Evolutionary conservation across 345 rosid genomes (phyloP), one percentile per base, ranked within the genome.

Genomic region (Eucalyptus sp.): DNA sequence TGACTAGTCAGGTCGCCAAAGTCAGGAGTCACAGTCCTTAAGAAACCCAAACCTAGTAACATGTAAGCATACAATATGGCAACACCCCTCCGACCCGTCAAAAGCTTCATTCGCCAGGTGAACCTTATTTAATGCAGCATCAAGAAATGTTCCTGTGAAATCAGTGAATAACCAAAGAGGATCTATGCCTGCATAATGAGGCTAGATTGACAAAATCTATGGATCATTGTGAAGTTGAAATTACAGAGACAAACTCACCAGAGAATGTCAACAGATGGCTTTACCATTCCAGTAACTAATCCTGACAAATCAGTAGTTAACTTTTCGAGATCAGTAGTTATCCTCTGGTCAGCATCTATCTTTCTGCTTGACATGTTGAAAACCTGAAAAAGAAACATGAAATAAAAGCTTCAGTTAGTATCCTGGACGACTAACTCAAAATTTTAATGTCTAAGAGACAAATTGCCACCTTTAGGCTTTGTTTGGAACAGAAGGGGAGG

Each of bases 91-190:
- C 44, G 96, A 87, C 99, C 99, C 62, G 98, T 97, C 94, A 98
- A 91, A 58, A 94, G 94, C 96, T 95, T 97, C 99, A 98, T 98
- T 93, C 99, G 97, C 99, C 99, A 98, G 76, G 99, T 96, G 91
- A 98, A 97, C 99, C 99, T 98, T 87, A 88, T 62, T 90, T 81
- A 89, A 88, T 88, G 86, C 90, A 89, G 68, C 88, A 87, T 66
- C 44, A 24, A 33, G 17, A 58, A 41, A 51, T 25, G 62, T 22
- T 50, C 44, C 41, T 37, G 87, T 51, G 56, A 52, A 86, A 51
- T 58, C 62, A 58, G 51, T 64, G n/a, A 41, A 76, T 76, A 41
- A 41, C 84, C 84, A 41, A 76, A 76, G 84, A 76, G 84, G 84
- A 76, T 76, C 84, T 76, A 76, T 20, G 84, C 84, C 84, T 41